A percentile compares a stretch with the other conserved stretches of the same genome.
Conservation (phyloP, 257 asterid species). For the Penstemon davidsonii region DNA sequence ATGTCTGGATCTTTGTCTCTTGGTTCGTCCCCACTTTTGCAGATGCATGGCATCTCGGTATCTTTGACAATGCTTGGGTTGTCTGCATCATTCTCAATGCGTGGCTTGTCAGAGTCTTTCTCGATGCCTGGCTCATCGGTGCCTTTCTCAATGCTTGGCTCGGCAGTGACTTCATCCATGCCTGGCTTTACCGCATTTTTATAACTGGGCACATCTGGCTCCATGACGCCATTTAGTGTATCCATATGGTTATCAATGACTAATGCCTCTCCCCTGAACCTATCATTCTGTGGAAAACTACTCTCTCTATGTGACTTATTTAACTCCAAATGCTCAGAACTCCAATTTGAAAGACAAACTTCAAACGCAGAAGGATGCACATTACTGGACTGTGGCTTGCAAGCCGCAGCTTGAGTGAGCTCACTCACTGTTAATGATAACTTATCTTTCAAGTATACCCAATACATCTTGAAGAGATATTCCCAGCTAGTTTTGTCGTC, state of each 20-base stretch:
- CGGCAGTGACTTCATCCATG: constrained; percentile 6
- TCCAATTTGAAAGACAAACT: constrained; percentile 29
- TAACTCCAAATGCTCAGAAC: constrained; percentile 43
- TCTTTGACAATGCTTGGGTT: neutral
- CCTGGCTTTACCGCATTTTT: constrained; percentile 11
- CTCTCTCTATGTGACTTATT: constrained; percentile 35
- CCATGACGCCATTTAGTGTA: constrained; percentile 5
- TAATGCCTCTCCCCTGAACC: constrained; percentile 12
- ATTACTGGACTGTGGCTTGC: constrained; percentile 36
- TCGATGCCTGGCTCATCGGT: neutral
- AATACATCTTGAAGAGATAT: constrained; percentile 87
- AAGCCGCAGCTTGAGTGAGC: constrained; percentile 60
- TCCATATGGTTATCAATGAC: constrained; percentile 25
- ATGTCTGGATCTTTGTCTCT: constrained; percentile 31
- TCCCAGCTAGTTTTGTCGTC: constrained; percentile 91
- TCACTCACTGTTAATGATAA: constrained; percentile 62
- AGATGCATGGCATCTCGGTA: constrained; percentile 18
- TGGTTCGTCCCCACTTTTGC: constrained; percentile 13
- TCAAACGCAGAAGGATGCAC: constrained; percentile 32
- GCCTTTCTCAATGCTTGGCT: constrained; percentile 22
- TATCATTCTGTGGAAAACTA: constrained; percentile 31
- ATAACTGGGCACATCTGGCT: constrained; percentile 10
- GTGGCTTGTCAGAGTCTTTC: constrained; percentile 5
- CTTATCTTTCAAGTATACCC: constrained; percentile 66
- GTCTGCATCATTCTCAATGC: constrained; percentile 19